Evolutionary conservation across 2,329 filamentous ascomycete species (phyloP).

Genomic region (Exophiala lecanii-corni): DNA sequence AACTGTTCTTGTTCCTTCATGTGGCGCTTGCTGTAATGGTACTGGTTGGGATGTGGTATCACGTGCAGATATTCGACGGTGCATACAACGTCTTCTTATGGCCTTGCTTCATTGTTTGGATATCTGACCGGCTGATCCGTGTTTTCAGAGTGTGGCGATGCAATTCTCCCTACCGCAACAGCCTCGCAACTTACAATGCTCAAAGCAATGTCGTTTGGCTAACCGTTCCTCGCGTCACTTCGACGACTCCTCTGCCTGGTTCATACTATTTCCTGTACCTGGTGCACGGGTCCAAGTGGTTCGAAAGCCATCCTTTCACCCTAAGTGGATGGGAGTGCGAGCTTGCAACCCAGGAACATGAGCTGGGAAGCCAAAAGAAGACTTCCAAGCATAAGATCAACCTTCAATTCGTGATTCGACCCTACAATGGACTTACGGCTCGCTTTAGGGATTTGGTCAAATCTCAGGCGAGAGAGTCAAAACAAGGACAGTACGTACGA

Average conservation of each 20-base stretch:
- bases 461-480: background rate
- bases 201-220: conserved; percentile 31
- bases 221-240: background rate
- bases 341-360: background rate
- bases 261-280: conserved; percentile 48
- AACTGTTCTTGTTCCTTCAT: conserved; percentile 33
- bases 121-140: conserved; percentile 37
- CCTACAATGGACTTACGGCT: conserved; percentile 48
- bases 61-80: conserved; percentile 44
- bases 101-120: conserved; percentile 46
- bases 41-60: conserved; percentile 34
- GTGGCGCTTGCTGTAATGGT: conserved; percentile 30
- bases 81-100: conserved; percentile 49
- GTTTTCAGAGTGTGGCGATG: conserved; percentile 37
- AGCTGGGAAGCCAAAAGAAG: background rate
- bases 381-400: background rate
- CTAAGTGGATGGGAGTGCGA: conserved; percentile 30
- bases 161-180: conserved; percentile 1
- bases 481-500: background rate
- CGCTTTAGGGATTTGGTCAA: conserved; percentile 31
- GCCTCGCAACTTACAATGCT: conserved; percentile 36
- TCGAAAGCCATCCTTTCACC: conserved; percentile 50
- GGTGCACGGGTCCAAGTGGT: conserved; percentile 39
- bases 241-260: background rate
- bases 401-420: conserved; percentile 43